A percentile compares a stretch with the other conserved stretches of the same genome.
Conservation (phyloP, 2,329 filamentous ascomycete species). For the Colletotrichum magnum region DNA sequence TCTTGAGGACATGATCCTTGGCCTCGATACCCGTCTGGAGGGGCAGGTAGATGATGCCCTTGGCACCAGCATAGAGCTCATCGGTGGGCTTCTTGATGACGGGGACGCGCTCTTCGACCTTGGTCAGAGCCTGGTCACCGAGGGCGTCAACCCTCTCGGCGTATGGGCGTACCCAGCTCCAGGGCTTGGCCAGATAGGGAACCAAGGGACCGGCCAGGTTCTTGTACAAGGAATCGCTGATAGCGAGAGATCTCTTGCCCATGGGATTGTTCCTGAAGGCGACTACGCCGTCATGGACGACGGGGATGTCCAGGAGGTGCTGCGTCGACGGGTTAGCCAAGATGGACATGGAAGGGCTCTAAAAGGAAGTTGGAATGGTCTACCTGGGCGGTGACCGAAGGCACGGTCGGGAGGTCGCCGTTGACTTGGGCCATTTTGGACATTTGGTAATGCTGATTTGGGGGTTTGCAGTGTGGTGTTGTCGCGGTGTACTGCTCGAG, state of each 20-base stretch:
- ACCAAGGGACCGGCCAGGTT: slow-evolving; percentile 83
- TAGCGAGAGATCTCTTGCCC: slow-evolving; percentile 84
- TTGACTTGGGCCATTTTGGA: slow-evolving; percentile 63
- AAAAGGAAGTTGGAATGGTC: slow-evolving; percentile 28
- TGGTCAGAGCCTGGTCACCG: slow-evolving; percentile 78
- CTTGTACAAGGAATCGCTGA: slow-evolving; percentile 82
- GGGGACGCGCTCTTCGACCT: slow-evolving; percentile 80
- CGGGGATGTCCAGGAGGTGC: slow-evolving; percentile 88
- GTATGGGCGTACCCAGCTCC: slow-evolving; percentile 87
- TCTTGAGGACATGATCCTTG: slow-evolving; percentile 71
- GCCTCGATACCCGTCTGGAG: slow-evolving; percentile 73
- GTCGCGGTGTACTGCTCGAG: too few relatives aligned
- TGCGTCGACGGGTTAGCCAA: slow-evolving; percentile 52
- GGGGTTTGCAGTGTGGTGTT: not conserved
- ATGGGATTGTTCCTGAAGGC: slow-evolving; percentile 86
- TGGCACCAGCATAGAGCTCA: slow-evolving; percentile 76
- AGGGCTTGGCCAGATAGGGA: slow-evolving; percentile 84
- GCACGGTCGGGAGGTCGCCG: slow-evolving; percentile 61
- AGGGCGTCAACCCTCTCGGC: slow-evolving; percentile 84
- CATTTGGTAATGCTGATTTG: slow-evolving; percentile 19
- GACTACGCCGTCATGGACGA: slow-evolving; percentile 83
- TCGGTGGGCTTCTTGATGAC: slow-evolving; percentile 81
- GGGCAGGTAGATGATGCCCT: slow-evolving; percentile 73
- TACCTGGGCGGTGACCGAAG: slow-evolving; percentile 67
- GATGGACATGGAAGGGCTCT: not conserved